Evolutionary conservation across 139 green algal species (phyloP).

Genomic region (Dunaliella sp.): DNA sequence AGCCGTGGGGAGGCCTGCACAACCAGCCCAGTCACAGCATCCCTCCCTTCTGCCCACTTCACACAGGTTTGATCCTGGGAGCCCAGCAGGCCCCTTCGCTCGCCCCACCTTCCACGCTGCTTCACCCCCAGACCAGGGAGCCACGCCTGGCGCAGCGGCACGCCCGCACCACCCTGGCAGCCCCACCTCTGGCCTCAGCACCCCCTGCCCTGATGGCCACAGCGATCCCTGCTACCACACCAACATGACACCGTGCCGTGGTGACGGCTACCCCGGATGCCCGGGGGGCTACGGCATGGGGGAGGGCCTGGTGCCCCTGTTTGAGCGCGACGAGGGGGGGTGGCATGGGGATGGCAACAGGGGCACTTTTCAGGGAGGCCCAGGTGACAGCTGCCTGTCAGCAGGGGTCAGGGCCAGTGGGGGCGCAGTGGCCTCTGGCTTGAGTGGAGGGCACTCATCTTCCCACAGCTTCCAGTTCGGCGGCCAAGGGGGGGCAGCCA

Average conservation of each 20-base stretch:
- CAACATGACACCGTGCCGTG: no score
- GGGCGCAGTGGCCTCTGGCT: not conserved
- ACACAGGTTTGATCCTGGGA: no score
- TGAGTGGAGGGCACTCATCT: not conserved
- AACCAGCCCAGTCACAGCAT: no score
- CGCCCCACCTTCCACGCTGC: no score
- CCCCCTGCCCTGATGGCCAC: not conserved
- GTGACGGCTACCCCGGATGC: no score
- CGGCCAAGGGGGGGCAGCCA: conserved; percentile 57
- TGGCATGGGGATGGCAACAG: not conserved
- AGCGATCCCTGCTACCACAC: not conserved
- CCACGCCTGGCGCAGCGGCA: no score
- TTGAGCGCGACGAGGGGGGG: not conserved
- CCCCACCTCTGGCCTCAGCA: not conserved
- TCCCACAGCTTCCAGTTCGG: not conserved
- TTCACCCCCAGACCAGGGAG: no score
- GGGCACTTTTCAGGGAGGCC: no score
- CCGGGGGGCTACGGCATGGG: not conserved
- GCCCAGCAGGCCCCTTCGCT: no score
- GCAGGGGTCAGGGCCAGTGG: not conserved
- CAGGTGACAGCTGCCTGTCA: no score
- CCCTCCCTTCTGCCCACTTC: no score
- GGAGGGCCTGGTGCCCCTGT: not conserved
- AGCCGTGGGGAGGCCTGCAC: no score
- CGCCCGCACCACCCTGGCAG: not conserved